Evolutionary conservation across 306 rosid species (phyloP).

Genomic region (Sesbania bispinosa): DNA sequence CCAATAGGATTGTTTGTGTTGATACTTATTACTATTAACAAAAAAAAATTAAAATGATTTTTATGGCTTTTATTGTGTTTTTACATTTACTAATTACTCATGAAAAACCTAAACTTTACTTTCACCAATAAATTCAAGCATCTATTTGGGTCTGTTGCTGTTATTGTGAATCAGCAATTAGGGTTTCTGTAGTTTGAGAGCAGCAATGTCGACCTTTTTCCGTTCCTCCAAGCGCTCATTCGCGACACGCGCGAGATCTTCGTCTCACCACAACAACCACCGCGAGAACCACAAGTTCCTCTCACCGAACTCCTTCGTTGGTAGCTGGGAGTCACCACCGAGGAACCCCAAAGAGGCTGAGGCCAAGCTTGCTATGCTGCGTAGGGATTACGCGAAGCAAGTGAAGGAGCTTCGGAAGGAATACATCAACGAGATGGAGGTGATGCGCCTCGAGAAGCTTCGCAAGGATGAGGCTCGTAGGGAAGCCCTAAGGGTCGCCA

Average conservation of each 20-base stretch:
- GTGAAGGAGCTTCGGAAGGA: constrained; percentile 69
- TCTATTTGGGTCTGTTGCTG: too few relatives aligned
- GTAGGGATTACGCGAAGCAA: constrained; percentile 77
- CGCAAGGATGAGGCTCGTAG: constrained; percentile 62
- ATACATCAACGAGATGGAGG: constrained; percentile 62
- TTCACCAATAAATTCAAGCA: too few relatives aligned
- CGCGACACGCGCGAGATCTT: constrained; percentile 33
- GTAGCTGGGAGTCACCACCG: constrained; percentile 78
- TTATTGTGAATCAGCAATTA: neutral
- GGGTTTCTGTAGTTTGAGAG: neutral
- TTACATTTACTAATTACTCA: too few relatives aligned
- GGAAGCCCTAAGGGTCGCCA: constrained; percentile 65
- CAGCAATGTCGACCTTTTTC: neutral
- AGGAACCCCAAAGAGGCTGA: constrained; percentile 67
- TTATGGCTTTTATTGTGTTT: too few relatives aligned
- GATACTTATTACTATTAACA: too few relatives aligned
- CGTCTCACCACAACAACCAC: constrained; percentile 58
- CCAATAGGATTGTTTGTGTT: too few relatives aligned
- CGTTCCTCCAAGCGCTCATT: constrained; percentile 36
- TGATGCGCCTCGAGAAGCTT: constrained; percentile 58
- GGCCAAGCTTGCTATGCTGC: constrained; percentile 55
- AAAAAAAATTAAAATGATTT: too few relatives aligned
- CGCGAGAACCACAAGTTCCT: constrained; percentile 47
- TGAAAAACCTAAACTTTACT: too few relatives aligned
- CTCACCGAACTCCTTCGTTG: constrained; percentile 45